A percentile compares a stretch with the other conserved stretches of the same genome.
phyloP scores from a whole-genome alignment of 108 stramenopile species.

The Skeletonema tropicum region DNA sequence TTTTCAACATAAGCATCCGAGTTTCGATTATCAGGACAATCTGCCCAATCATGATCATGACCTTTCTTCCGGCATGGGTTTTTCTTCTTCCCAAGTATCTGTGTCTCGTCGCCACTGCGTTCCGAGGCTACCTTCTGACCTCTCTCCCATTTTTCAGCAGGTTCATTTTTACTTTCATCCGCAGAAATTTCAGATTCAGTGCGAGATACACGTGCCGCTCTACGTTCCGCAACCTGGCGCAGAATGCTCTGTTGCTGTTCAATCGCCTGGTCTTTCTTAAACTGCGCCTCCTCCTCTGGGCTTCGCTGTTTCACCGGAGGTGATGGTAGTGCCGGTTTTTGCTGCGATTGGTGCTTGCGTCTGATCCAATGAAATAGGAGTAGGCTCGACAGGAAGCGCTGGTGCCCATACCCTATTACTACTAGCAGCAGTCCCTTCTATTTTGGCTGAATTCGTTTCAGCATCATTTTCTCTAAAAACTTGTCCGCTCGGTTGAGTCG shows the following conservation, averaged over 20 bases:
- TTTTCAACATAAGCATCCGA: neutral
- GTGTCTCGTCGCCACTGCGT: neutral
- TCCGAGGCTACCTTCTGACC: neutral
- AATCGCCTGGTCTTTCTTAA: constrained; percentile 19
- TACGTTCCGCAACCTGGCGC: constrained; percentile 36
- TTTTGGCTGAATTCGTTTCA: neutral
- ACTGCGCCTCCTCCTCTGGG: constrained; percentile 18
- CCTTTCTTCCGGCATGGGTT: constrained; percentile 5
- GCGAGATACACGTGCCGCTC: constrained; percentile 15
- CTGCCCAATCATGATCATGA: constrained; percentile 17
- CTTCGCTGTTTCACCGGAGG: constrained; percentile 9
- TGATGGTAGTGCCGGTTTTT: neutral
- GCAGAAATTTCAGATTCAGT: constrained; percentile 19
- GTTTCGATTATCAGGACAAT: constrained; percentile 6
- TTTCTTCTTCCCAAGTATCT: neutral
- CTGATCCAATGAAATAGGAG: constrained; percentile 3
- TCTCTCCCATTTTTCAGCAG: neutral
- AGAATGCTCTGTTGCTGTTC: constrained; percentile 36
- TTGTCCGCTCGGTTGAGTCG: constrained; percentile 3
- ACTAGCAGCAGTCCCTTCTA: constrained; percentile 4
- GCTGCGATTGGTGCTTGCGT: neutral
- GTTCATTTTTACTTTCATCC: constrained; percentile 1
- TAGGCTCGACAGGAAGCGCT: constrained; percentile 21
- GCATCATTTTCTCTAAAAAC: constrained; percentile 4
- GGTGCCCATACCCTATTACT: constrained; percentile 21